A percentile compares a stretch with the other conserved stretches of the same genome.
These are phyloP conservation scores for Panicum miliaceum DNA, from an alignment of 176 grass and related monocot genomes.

Conservation along the genomic window DNA sequence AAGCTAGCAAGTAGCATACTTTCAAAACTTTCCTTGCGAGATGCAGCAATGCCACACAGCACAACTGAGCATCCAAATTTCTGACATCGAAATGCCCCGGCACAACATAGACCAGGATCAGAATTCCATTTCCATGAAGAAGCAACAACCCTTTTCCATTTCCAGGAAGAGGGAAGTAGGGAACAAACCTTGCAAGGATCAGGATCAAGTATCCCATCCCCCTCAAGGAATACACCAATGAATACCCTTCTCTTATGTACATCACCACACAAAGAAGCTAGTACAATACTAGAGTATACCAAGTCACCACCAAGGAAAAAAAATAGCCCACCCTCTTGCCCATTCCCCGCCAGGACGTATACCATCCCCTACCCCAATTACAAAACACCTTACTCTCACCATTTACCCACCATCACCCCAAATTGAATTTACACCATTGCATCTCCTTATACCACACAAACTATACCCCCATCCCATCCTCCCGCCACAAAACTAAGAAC, in stretches of 20 bases:
- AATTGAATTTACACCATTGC: conserved; percentile 63
- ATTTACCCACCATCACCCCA: conserved; percentile 45
- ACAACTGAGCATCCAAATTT: not conserved
- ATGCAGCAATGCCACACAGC: not conserved
- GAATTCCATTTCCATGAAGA: conserved; percentile 17
- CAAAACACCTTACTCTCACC: conserved; percentile 43
- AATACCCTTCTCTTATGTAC: conserved; percentile 66
- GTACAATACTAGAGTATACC: conserved; percentile 61
- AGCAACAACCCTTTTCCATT: conserved; percentile 1
- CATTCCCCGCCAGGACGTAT: conserved; percentile 37
- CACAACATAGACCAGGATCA: not conserved
- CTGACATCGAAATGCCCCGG: not conserved
- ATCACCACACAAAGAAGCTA: conserved; percentile 54
- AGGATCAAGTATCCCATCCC: conserved; percentile 42
- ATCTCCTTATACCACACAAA: conserved; percentile 58
- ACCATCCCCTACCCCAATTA: conserved; percentile 44
- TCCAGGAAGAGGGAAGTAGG: not conserved
- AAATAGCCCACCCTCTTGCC: conserved; percentile 38
- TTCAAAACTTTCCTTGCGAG: not conserved
- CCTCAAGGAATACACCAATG: conserved; percentile 47
- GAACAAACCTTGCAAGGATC: conserved; percentile 35
- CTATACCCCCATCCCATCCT: conserved; percentile 46
- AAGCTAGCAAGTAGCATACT: not conserved
- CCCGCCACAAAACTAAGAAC: conserved; percentile 44
- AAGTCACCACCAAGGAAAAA: conserved; percentile 44